Evolutionary conservation across 495 filamentous ascomycete species (phyloP), one percentile per base, ranked within the genome.

Genomic region (Cercophora scortea): DNA sequence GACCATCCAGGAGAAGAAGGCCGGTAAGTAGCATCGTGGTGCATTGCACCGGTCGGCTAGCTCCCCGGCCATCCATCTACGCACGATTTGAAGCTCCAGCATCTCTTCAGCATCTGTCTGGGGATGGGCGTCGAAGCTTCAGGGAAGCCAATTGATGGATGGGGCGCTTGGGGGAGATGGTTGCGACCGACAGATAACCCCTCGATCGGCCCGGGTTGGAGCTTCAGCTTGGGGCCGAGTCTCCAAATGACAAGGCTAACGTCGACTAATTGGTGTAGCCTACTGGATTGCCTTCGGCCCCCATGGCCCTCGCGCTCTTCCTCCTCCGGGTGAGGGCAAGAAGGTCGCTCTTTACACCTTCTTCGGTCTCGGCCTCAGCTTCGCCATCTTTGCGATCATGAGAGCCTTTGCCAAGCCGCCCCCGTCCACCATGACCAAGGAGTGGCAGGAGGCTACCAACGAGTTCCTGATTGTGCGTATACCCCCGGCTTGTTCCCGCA

Each of bases 221-320:
- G 9, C 36, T 38, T 42, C 49, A 62, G 56, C 52, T 57, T 49
- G 62, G 34, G 7, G 36, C 36, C 36, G 10, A 8, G 36, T 38
- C 36, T 38, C 25, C 25, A 25, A 25, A 5, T 25, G 11, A 54
- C 36, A 47, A 16, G 40, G 55, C 47, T 39, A 35, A 45, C 40
- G 19, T 43, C 33, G 45, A 42, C 50, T 55, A 52, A 51, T 17
- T 41, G 47, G 51, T 34, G 66, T 69, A 98, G 93, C 93, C 59
- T 98, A 96, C 85, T 98, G 86, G 84, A 95, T 97, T 63, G 91
- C 93, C 58, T 98, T 98, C 69, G 93, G 93, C 49, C 79, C 89
- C 56, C 94, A 97, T 71, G 93, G 93, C 51, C 93, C 93, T 52
- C 90, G 93, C 49, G 79, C 91, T 39, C 70, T 79, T 34, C 65